Conservation (phyloP, 208 protist species). For the Leishmania aethiopica region DNA sequence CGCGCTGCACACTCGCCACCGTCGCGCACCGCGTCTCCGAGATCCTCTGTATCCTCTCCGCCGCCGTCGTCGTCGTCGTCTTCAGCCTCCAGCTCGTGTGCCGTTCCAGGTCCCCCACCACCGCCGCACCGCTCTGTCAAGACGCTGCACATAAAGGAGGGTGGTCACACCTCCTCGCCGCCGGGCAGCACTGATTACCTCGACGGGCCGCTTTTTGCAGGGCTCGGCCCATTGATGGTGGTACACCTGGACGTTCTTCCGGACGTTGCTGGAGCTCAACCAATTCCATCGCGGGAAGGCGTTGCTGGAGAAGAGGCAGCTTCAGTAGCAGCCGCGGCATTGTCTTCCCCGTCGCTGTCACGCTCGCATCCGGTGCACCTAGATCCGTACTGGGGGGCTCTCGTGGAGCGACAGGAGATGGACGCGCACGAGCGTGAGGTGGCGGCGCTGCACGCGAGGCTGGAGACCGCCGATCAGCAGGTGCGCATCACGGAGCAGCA, state of each 20-base stretch:
- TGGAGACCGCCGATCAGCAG: conserved; percentile 31
- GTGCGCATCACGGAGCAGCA: conserved; percentile 30
- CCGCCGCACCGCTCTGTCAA: not conserved
- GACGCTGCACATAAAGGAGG: not conserved
- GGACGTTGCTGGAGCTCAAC: not conserved
- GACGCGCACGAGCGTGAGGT: conserved; percentile 40
- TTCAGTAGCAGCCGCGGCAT: not conserved
- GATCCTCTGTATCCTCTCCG: not conserved
- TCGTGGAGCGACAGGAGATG: conserved; percentile 21
- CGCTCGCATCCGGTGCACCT: not conserved
- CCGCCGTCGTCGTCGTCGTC: not conserved
- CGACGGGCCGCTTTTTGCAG: not conserved
- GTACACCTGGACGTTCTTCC: conserved; percentile 9
- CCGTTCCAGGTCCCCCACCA: not conserved
- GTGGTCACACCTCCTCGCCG: not conserved
- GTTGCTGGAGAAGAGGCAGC: not conserved
- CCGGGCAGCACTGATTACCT: not conserved
- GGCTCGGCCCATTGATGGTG: conserved; percentile 29
- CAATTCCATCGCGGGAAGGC: not conserved
- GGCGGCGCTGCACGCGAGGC: conserved; percentile 32
- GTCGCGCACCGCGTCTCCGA: conserved; percentile 2
- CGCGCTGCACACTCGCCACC: not conserved
- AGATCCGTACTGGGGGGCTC: conserved; percentile 1
- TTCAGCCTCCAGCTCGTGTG: not conserved
- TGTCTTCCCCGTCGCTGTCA: not conserved